These are phyloP conservation scores for Carex cristatella DNA, from an alignment of 176 grass and related monocot genomes.

Conservation along the genomic window DNA sequence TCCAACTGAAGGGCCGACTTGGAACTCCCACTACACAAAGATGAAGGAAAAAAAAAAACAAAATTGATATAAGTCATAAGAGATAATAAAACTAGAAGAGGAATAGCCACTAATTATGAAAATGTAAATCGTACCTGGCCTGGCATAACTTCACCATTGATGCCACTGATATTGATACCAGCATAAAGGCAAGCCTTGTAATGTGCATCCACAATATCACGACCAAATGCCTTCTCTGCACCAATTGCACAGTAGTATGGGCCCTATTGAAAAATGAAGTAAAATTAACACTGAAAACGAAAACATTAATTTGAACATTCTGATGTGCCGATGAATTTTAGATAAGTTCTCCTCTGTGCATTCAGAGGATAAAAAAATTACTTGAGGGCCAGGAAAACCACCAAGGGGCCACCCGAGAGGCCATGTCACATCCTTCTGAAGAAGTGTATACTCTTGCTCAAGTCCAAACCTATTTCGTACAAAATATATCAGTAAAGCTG, in stretches of 20 bases:
- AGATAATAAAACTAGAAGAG: background rate
- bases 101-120: background rate
- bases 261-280: constrained; percentile 33
- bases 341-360: background rate
- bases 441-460: constrained; percentile 95
- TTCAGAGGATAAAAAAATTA: constrained; percentile 1
- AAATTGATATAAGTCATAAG: background rate
- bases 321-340: background rate
- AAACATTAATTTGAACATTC: background rate
- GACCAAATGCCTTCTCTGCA: constrained; percentile 65
- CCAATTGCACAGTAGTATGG: constrained; percentile 71
- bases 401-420: constrained; percentile 88
- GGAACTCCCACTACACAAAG: constrained; percentile 72
- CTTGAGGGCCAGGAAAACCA: constrained; percentile 88
- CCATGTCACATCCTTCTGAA: constrained; percentile 90
- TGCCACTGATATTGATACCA: constrained; percentile 62
- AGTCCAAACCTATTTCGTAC: constrained; percentile 66
- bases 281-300: background rate
- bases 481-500: background rate
- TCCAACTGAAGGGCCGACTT: constrained; percentile 66
- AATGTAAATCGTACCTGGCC: constrained; percentile 43
- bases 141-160: constrained; percentile 90
- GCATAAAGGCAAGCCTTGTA: constrained; percentile 86
- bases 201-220: constrained; percentile 70
- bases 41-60: background rate